Percentiles rank a stretch among this genome's conserved stretches.
phyloP scores from a whole-genome alignment of 176 grass and related monocot species.

The Alloteropsis semialata region DNA sequence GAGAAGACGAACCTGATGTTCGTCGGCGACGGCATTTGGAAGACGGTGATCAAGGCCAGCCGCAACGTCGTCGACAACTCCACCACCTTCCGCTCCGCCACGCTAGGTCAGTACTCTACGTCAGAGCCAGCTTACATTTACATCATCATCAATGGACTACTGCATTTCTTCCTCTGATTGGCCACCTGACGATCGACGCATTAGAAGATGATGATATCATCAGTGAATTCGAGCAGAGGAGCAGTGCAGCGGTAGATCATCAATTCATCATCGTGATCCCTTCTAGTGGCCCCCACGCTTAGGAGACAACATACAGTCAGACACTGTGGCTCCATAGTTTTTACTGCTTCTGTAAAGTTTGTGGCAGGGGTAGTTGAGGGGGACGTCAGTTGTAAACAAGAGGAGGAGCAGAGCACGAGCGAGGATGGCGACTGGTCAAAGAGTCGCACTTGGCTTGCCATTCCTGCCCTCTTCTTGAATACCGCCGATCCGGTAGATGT shows the following conservation, averaged over 20 bases:
- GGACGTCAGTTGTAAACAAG: neutral
- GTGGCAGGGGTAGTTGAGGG: neutral
- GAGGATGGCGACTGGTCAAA: neutral
- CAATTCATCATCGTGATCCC: neutral
- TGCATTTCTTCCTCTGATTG: neutral
- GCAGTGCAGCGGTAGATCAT: neutral
- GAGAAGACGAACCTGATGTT: conserved; percentile 85
- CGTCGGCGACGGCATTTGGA: conserved; percentile 86
- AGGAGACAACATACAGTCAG: neutral
- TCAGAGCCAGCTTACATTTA: too few species aligned
- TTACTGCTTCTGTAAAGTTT: neutral
- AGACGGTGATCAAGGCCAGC: conserved; percentile 78
- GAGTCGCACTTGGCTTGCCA: neutral
- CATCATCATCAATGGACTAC: neutral
- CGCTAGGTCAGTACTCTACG: conserved; percentile 44
- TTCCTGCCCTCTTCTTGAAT: too few species aligned
- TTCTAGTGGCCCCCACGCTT: neutral
- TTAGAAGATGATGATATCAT: neutral
- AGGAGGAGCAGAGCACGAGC: neutral
- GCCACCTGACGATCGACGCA: too few species aligned
- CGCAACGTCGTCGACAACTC: conserved; percentile 80
- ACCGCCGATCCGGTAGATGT: too few species aligned
- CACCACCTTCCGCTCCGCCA: conserved; percentile 91
- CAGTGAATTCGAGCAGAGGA: neutral
- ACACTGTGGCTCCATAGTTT: neutral